Conservation (phyloP, 345 rosid genomes). For the Garcia nutans region DNA sequence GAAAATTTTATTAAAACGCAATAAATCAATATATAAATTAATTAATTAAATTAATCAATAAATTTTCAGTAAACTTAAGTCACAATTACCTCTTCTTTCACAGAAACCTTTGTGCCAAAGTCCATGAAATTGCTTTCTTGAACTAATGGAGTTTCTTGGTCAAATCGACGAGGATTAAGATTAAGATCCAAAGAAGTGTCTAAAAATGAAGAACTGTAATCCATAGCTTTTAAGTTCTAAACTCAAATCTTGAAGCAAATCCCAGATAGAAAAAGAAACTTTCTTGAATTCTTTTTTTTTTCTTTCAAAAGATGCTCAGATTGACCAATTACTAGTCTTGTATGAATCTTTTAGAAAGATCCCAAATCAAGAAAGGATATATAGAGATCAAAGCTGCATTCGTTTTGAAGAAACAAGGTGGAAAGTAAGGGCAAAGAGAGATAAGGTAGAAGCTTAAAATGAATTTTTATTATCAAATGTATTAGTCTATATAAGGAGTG, state of each 20-base stretch:
- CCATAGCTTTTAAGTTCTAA: conserved; percentile 6
- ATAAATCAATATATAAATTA: background rate
- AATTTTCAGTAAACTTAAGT: too few relatives aligned
- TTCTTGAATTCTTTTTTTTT: background rate
- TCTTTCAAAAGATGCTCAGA: background rate
- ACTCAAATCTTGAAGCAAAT: background rate
- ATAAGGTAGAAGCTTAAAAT: too few relatives aligned
- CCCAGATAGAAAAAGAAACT: background rate
- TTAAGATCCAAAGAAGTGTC: conserved; percentile 36
- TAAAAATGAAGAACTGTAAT: conserved; percentile 25
- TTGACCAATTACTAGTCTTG: background rate
- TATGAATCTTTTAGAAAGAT: background rate
- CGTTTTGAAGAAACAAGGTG: conserved; percentile 3
- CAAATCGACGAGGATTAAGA: conserved; percentile 8
- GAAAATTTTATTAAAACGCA: conserved; percentile 1
- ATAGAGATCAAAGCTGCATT: background rate
- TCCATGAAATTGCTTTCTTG: conserved; percentile 30
- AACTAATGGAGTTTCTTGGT: background rate
- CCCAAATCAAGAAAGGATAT: background rate
- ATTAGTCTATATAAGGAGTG: background rate
- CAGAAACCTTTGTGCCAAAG: conserved; percentile 30
- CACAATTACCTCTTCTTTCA: conserved; percentile 43
- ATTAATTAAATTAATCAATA: background rate
- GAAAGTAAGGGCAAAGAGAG: background rate
- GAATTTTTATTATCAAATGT: background rate